A percentile compares a stretch with the other conserved stretches of the same genome.
phyloP scores from a whole-genome alignment of 23 red algal genomes.

The Pyropia yezoensis region DNA sequence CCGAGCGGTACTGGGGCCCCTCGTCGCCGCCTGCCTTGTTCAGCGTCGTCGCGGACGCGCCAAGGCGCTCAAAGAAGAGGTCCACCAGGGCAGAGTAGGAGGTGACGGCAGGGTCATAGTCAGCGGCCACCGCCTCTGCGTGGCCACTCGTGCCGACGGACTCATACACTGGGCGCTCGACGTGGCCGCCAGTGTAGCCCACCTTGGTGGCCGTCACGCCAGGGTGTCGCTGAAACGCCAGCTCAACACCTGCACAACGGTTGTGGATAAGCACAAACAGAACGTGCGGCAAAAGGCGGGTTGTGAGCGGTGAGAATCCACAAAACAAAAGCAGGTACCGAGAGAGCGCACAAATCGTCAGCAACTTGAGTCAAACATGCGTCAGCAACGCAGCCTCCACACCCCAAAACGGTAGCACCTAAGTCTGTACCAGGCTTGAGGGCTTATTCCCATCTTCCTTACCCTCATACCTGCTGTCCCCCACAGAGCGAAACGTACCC shows the following conservation, averaged over 20 bases:
- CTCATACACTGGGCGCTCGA: conserved; percentile 34
- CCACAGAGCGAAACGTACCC: conserved; percentile 26
- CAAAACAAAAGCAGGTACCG: no score
- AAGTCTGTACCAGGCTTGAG: no score
- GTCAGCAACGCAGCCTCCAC: no score
- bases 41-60: conserved; percentile 30
- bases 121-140: conserved; percentile 46
- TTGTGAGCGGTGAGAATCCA: no score
- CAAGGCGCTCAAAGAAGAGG: conserved; percentile 45
- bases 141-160: conserved; percentile 56
- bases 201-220: conserved; percentile 52
- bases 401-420: no score
- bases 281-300: background rate
- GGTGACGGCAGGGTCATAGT: conserved; percentile 46
- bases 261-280: background rate
- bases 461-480: no score
- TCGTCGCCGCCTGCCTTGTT: conserved; percentile 61
- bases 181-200: conserved; percentile 56
- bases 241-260: conserved; percentile 5
- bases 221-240: conserved; percentile 25
- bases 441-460: no score
- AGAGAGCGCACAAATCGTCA: no score
- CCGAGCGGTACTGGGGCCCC: conserved; percentile 65
- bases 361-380: no score
- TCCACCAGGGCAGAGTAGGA: conserved; percentile 40